phyloP scores from a whole-genome alignment of 108 stramenopile genomes.

The Aurantiochytrium sp. region DNA sequence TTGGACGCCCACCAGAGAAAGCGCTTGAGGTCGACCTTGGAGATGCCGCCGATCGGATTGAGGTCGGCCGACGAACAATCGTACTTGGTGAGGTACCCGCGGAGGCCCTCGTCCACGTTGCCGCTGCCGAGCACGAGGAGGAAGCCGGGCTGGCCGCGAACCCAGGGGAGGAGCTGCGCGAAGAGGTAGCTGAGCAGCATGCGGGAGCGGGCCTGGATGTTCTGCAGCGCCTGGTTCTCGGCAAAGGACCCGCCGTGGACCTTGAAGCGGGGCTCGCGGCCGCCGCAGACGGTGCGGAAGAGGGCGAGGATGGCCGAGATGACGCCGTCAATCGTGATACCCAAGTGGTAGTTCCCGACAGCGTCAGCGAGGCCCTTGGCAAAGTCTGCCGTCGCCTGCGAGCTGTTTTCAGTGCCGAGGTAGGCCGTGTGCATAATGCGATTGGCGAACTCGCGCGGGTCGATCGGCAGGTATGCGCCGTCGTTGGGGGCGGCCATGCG shows the following conservation, averaged over 20 bases:
- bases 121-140: constrained; percentile 91
- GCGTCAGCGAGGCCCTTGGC: constrained; percentile 75
- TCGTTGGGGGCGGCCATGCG: constrained; percentile 52
- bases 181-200: constrained; percentile 95
- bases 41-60: constrained; percentile 95
- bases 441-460: constrained; percentile 76
- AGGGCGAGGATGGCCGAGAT: constrained; percentile 76
- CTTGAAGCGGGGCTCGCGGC: constrained; percentile 71
- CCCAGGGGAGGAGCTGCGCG: constrained; percentile 95
- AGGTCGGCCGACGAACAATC: constrained; percentile 96
- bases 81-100: constrained; percentile 99
- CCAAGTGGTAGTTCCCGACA: constrained; percentile 83
- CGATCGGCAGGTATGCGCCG: constrained; percentile 60
- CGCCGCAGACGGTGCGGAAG: constrained; percentile 67
- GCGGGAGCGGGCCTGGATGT: constrained; percentile 92
- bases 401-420: constrained; percentile 90
- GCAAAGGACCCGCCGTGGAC: constrained; percentile 72
- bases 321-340: constrained; percentile 81
- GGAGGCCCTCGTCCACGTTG: constrained; percentile 96
- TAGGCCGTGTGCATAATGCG: constrained; percentile 84
- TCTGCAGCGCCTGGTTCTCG: constrained; percentile 95
- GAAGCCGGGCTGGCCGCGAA: constrained; percentile 71
- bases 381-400: constrained; percentile 68
- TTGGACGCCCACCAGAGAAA: constrained; percentile 34
- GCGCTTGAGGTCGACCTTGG: constrained; percentile 70